Conservation (phyloP, 495 filamentous ascomycete species). For the Penicillium maclennaniae region DNA sequence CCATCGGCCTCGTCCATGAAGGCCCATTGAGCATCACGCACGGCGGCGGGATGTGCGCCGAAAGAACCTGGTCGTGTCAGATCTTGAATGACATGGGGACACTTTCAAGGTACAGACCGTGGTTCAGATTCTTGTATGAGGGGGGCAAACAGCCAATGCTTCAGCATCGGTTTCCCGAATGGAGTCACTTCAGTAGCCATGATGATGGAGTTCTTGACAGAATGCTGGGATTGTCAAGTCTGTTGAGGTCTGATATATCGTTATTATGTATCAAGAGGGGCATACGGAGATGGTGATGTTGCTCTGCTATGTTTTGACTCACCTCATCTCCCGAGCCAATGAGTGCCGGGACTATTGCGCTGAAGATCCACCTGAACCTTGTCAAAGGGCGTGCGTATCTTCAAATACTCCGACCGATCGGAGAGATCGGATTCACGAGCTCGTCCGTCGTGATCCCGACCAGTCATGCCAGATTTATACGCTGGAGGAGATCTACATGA, state of each 20-base stretch:
- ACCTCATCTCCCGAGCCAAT: neutral
- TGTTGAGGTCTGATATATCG: neutral
- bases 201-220: neutral
- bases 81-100: neutral
- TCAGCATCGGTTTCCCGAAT: slow-evolving; percentile 59
- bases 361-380: neutral
- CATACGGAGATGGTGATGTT: neutral
- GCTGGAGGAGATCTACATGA: too few species aligned
- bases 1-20: slow-evolving; percentile 61
- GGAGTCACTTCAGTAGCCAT: slow-evolving; percentile 21
- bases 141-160: slow-evolving; percentile 71
- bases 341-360: neutral
- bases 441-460: too few species aligned
- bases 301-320: neutral
- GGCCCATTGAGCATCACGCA: slow-evolving; percentile 53
- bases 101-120: slow-evolving; percentile 51
- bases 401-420: neutral
- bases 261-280: too few species aligned
- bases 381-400: too few species aligned
- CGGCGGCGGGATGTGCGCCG: slow-evolving; percentile 62
- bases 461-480: too few species aligned
- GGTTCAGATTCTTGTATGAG: slow-evolving; percentile 71
- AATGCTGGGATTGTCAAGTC: neutral
- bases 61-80: slow-evolving; percentile 61
- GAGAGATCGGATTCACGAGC: neutral